Base-by-base conservation (phyloP, 2,329 filamentous ascomycete species). In the Penicillium brevicompactum region DNA sequence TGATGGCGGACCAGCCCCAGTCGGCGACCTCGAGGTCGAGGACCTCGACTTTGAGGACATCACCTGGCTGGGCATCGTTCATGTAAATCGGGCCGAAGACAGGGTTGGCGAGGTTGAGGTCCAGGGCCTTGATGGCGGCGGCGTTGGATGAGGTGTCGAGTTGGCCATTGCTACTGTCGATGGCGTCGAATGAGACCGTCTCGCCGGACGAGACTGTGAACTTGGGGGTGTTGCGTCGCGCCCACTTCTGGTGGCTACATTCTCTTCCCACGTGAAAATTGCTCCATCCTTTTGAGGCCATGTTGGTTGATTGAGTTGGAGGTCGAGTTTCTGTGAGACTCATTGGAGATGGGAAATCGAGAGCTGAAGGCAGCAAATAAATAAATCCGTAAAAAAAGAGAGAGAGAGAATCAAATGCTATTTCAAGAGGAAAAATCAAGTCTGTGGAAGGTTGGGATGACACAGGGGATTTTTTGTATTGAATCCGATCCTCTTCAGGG, bases 1-100 rank as follows among this genome's bases (percentile, higher is more conserved):
- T 72, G 30, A 83, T 74, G n/a, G 76, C 78, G 0, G 80, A 82
- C 80, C 80, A 84, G 30, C 81, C 82, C 72, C 77, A 83, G 51
- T 73, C 69, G 2, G 73, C 75, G 5, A 78, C 72, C 52, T 73
- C 59, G 4, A 83, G 70, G 22, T 74, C 71, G 14, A 82, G 72
- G 48, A 84, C 70, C 41, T 83, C 80, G 41, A 83, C 71, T 57
- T 80, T 77, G 27, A 84, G 71, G 2, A 82, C 77, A 62, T 83
- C 81, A 38, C 81, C 81, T 0, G 81, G 79, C 51, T 77, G 70
- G 11, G 81, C 80, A 48, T 72, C 77, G 46, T 78, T 73, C 52
- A 84, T 64, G 59, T 71, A 78, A 32, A 84, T 75, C 10, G 82
- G 81, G 0, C 81, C 81, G 49, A 80, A 76, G 45, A 77, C 80